These are phyloP conservation scores for Sarcodon aspratus DNA, from an alignment of 768 basidiomycete genomes.

Conservation along the genomic window DNA sequence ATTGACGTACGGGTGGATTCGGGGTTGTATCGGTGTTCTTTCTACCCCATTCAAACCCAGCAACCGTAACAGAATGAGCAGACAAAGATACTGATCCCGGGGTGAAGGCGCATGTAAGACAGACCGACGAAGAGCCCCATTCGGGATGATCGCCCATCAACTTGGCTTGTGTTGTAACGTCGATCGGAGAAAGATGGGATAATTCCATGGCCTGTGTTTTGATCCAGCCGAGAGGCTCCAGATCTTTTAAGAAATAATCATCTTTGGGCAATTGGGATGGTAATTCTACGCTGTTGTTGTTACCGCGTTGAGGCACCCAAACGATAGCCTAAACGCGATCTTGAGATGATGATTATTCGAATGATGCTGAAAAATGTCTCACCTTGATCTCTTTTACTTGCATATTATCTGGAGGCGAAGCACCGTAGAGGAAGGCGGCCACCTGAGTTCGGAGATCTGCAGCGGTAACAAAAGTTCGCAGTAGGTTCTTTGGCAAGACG, in stretches of 20 bases:
- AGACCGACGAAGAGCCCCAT: slow-evolving; percentile 90
- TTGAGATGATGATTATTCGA: neutral
- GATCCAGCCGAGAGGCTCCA: slow-evolving; percentile 93
- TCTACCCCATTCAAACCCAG: slow-evolving; percentile 97
- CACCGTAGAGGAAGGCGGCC: slow-evolving; percentile 88
- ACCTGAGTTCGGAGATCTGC: slow-evolving; percentile 95
- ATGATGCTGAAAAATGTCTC: neutral
- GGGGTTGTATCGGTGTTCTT: slow-evolving; percentile 83
- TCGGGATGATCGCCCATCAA: slow-evolving; percentile 95
- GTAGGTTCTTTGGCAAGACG: slow-evolving; percentile 93
- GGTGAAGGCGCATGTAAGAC: slow-evolving; percentile 91
- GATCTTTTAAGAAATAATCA: slow-evolving; percentile 88
- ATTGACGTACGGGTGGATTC: slow-evolving; percentile 51
- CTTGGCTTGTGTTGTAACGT: slow-evolving; percentile 91
- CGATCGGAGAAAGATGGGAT: slow-evolving; percentile 83
- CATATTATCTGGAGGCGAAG: slow-evolving; percentile 89
- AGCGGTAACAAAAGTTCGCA: slow-evolving; percentile 87
- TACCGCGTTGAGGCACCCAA: slow-evolving; percentile 97
- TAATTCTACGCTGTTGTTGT: slow-evolving; percentile 89
- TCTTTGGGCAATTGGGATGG: slow-evolving; percentile 86
- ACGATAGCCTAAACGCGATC: slow-evolving; percentile 50
- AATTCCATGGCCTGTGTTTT: slow-evolving; percentile 95
- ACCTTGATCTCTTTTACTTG: slow-evolving; percentile 98
- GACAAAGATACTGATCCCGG: slow-evolving; percentile 96
- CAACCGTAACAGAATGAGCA: slow-evolving; percentile 80